phyloP scores from a whole-genome alignment of 2,329 filamentous ascomycete species.

The Trichocomaceae sp. region DNA sequence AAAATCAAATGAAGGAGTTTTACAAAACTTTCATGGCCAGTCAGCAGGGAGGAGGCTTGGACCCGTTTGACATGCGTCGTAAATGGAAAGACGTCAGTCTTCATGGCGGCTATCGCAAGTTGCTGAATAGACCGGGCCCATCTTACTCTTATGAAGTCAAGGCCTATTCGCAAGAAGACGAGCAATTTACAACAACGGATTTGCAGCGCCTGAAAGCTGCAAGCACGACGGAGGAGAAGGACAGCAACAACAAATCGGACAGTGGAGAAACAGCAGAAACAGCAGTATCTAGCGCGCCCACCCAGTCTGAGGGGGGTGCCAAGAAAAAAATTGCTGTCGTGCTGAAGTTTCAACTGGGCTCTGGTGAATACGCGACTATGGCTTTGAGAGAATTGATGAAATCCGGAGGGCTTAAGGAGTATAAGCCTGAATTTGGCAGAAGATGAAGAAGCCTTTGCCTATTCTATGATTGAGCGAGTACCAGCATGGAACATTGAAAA shows the following conservation, averaged over 20 bases:
- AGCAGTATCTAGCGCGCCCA: constrained; percentile 1
- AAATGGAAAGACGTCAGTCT: constrained; percentile 81
- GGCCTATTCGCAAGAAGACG: constrained; percentile 57
- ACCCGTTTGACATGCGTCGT: constrained; percentile 81
- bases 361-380: constrained; percentile 80
- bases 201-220: constrained; percentile 57
- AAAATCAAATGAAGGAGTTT: constrained; percentile 74
- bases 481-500: not conserved
- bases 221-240: constrained; percentile 26
- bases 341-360: constrained; percentile 67
- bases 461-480: not conserved
- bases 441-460: constrained; percentile 19
- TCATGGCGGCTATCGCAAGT: constrained; percentile 78
- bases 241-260: constrained; percentile 4
- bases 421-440: constrained; percentile 56
- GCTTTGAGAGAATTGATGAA: constrained; percentile 73
- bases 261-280: not conserved
- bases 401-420: constrained; percentile 53
- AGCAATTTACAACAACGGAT: constrained; percentile 88
- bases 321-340: constrained; percentile 62
- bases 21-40: constrained; percentile 82
- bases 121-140: constrained; percentile 64
- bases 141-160: constrained; percentile 62
- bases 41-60: constrained; percentile 66
- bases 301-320: constrained; percentile 12